Percentiles rank a stretch among this genome's conserved stretches.
These are phyloP conservation scores for Neoboletus magnificus DNA, from an alignment of 768 basidiomycete genomes.

Conservation along the genomic window DNA sequence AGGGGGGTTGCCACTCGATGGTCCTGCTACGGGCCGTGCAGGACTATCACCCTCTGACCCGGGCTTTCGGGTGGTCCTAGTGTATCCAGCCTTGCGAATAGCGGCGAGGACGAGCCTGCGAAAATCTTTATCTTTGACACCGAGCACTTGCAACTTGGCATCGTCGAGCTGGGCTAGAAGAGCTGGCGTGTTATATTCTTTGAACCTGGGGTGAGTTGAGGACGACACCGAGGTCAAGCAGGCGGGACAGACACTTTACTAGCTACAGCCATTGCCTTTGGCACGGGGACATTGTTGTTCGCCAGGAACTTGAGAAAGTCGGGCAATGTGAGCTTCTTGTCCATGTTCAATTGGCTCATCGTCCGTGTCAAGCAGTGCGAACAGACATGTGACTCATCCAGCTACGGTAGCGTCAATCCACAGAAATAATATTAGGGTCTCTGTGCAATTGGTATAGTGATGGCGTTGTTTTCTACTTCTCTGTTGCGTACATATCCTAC, in stretches of 20 bases:
- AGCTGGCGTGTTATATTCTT: slow-evolving; percentile 59
- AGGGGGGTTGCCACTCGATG: slow-evolving; percentile 10
- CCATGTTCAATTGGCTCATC: slow-evolving; percentile 5
- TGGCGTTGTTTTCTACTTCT: slow-evolving; percentile 10
- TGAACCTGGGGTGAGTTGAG: slow-evolving; percentile 53
- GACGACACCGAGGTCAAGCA: not conserved
- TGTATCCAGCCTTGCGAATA: slow-evolving; percentile 63
- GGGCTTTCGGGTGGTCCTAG: slow-evolving; percentile 13
- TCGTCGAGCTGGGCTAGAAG: slow-evolving; percentile 59
- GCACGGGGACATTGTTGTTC: slow-evolving; percentile 50
- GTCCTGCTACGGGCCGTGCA: not conserved
- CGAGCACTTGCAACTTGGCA: slow-evolving; percentile 51
- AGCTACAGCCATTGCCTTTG: slow-evolving; percentile 67
- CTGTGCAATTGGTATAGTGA: slow-evolving; percentile 23
- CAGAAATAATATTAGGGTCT: slow-evolving; percentile 1
- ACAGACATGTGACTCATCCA: not conserved
- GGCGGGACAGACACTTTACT: slow-evolving; percentile 56
- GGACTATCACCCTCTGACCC: slow-evolving; percentile 13
- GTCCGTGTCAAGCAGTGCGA: not conserved
- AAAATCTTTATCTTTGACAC: slow-evolving; percentile 62
- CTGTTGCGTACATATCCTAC: slow-evolving; percentile 7
- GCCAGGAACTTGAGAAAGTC: slow-evolving; percentile 67
- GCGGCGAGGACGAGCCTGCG: slow-evolving; percentile 58
- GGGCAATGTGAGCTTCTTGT: slow-evolving; percentile 56
- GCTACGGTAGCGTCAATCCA: slow-evolving; percentile 2